Conservation (phyloP, 2,329 filamentous ascomycete genomes). For the Epichloe brachyelytri region DNA sequence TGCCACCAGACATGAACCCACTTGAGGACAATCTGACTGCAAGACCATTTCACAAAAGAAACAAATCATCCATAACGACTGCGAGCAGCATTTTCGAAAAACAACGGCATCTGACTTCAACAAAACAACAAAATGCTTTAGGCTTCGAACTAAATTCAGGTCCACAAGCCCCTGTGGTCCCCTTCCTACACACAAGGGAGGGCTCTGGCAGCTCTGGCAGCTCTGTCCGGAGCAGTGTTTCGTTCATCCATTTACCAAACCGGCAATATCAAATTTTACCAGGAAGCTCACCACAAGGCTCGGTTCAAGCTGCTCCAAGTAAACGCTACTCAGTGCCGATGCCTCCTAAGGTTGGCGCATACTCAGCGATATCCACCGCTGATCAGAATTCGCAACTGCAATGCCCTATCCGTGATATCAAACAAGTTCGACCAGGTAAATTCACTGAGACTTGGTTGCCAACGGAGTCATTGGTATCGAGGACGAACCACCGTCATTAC, state of each 20-base stretch:
- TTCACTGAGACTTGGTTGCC: slow-evolving; percentile 44
- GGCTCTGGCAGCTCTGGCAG: slow-evolving; percentile 36
- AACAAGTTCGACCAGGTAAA: slow-evolving; percentile 27
- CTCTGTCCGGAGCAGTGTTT: slow-evolving; percentile 40
- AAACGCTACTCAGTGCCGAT: slow-evolving; percentile 33
- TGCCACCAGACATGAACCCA: slow-evolving; percentile 93
- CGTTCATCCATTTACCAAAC: slow-evolving; percentile 40
- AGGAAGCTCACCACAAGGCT: slow-evolving; percentile 30
- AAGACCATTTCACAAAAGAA: slow-evolving; percentile 58
- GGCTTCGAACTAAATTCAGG: slow-evolving; percentile 32
- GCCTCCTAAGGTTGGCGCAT: slow-evolving; percentile 29
- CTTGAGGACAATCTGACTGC: slow-evolving; percentile 76
- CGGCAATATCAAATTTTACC: slow-evolving; percentile 40
- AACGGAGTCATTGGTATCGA: slow-evolving; percentile 39
- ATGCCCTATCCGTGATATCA: slow-evolving; percentile 10
- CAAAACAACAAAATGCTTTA: slow-evolving; percentile 23
- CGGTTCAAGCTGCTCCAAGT: slow-evolving; percentile 29
- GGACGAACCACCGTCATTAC: slow-evolving; percentile 39
- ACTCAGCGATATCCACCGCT: slow-evolving; percentile 35
- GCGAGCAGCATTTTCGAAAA: slow-evolving; percentile 33
- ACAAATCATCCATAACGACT: slow-evolving; percentile 44
- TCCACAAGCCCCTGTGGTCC: slow-evolving; percentile 43
- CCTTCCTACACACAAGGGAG: slow-evolving; percentile 68
- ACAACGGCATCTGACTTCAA: slow-evolving; percentile 44
- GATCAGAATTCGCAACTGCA: slow-evolving; percentile 21